phyloP scores from a whole-genome alignment of 192 early-diverging fungal genomes.

The Coemansia sp. region DNA sequence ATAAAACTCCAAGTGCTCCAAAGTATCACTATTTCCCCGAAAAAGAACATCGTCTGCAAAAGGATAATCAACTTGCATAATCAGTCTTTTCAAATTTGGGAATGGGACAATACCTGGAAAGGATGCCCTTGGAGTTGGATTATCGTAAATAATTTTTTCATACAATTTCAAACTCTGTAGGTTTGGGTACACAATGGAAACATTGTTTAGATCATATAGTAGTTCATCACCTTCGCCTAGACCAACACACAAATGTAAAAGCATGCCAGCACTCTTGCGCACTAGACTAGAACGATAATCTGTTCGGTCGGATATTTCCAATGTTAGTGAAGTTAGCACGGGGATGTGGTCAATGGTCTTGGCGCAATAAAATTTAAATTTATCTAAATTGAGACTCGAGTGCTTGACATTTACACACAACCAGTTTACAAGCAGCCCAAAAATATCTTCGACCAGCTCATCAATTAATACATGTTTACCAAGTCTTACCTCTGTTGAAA shows the following conservation, averaged over 20 bases:
- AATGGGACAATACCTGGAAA: constrained; percentile 1
- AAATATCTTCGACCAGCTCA: not conserved
- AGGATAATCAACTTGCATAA: not conserved
- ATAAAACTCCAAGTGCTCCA: not conserved
- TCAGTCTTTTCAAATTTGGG: not conserved
- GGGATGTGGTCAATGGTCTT: not conserved
- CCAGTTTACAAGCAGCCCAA: not conserved
- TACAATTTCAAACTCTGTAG: not conserved
- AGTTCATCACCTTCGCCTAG: not conserved
- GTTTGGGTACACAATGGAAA: not conserved
- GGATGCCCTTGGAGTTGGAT: not conserved
- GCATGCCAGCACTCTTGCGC: not conserved
- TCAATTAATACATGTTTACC: not conserved
- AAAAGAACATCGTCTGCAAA: constrained; percentile 6
- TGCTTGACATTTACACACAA: not conserved
- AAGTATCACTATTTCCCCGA: not conserved
- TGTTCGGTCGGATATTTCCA: not conserved
- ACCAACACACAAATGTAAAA: not conserved
- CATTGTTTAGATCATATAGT: not conserved
- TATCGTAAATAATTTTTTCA: not conserved
- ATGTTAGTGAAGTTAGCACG: not conserved
- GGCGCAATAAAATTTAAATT: not conserved
- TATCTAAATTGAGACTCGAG: not conserved
- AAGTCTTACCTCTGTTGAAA: not conserved
- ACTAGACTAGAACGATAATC: not conserved